Base-by-base conservation (phyloP, 768 basidiomycete species). In the Trametes maxima region DNA sequence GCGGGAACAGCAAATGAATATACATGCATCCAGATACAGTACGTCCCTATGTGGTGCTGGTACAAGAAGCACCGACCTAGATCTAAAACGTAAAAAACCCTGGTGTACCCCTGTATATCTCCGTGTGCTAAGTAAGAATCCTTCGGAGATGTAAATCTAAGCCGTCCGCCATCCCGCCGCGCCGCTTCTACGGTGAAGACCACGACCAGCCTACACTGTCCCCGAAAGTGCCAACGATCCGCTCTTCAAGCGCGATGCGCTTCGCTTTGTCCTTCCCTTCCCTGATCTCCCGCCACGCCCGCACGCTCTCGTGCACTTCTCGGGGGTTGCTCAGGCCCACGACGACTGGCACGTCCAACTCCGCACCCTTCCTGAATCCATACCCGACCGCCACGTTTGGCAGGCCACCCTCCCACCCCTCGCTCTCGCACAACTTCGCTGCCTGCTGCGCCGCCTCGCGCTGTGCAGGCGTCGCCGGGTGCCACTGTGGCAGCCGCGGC, bases 271-370 rank as follows among this genome's bases (percentile, higher is more conserved):
- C 66, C 54, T 72, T 44, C 8, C 72, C 76, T 16, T 77, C 79
- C 55, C 80, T 75, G 2, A 89, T 74, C 60, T 83, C 82, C 57
- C 84, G 76, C 90, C 89, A 95, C 14, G 85, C 85, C 57, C 71
- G 78, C 43, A 91, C 77, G 59, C 83, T 85, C 64, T 86, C 85
- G 68, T 93, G 90, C 46, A 95, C 92, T 69, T 95, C 92, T 46
- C 72, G 65, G 22, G 80, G 80, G n/a, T 75, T 81, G 67, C 89
- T 87, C 48, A 94, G 78, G 1, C 94, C 93, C 5, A 86, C 79
- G 12, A 90, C 90, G 43, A 87, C 81, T 5, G 91, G 89, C 48
- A 87, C 77, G 53, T 75, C 74, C 21, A 70, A 66, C 56, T 76
- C 74, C 7, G 76, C 72, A 13, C 83, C 81, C 14, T 75, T 73